Conservation (phyloP, 192 early-diverging fungal genomes). For the Phycomyces nitens region DNA sequence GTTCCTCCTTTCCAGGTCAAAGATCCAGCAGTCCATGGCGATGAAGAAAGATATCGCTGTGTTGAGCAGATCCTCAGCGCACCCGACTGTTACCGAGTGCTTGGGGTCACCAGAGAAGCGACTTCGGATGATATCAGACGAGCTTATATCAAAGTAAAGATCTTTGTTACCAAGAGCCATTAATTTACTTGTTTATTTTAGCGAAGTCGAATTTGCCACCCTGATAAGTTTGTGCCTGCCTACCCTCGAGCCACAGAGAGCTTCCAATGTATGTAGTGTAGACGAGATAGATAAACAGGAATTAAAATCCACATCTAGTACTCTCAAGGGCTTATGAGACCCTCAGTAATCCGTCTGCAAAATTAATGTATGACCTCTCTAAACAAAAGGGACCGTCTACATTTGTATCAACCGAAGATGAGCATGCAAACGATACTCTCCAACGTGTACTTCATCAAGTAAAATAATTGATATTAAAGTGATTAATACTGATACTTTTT, state of each 20-base stretch:
- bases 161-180: no score
- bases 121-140: conserved; percentile 48
- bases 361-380: conserved; percentile 54
- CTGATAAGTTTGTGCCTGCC: conserved; percentile 53
- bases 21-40: background rate
- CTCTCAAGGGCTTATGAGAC: conserved; percentile 55
- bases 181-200: no score
- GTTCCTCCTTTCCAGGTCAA: background rate
- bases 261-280: conserved; percentile 45
- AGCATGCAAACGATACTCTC: conserved; percentile 44
- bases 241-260: conserved; percentile 54
- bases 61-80: conserved; percentile 51
- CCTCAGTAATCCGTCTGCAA: conserved; percentile 46
- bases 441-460: conserved; percentile 53
- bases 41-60: conserved; percentile 32
- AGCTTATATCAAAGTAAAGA: conserved; percentile 41
- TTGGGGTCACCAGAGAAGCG: conserved; percentile 40
- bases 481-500: no score
- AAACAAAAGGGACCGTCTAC: conserved; percentile 19
- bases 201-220: conserved; percentile 53
- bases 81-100: conserved; percentile 45
- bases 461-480: no score
- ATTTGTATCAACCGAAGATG: conserved; percentile 28
- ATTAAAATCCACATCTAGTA: conserved; percentile 26
- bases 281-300: background rate